These are phyloP conservation scores for Spiromastix sp. DNA, from an alignment of 2,329 filamentous ascomycete species.

Conservation along the genomic window DNA sequence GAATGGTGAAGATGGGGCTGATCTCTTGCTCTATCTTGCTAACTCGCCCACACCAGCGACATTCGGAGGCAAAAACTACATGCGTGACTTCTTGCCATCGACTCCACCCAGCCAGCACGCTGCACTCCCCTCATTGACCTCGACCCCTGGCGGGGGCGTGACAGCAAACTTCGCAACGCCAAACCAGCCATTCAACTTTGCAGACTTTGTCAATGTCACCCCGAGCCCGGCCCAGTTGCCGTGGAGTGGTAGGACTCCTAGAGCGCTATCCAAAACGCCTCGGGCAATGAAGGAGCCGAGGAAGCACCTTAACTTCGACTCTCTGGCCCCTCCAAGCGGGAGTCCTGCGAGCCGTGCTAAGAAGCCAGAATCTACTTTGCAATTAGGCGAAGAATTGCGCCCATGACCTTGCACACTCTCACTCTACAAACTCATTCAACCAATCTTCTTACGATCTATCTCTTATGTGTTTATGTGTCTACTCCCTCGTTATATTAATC, in stretches of 20 bases:
- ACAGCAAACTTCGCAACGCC: conserved; percentile 67
- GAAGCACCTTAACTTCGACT: conserved; percentile 73
- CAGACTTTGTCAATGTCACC: conserved; percentile 95
- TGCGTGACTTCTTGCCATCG: conserved; percentile 51
- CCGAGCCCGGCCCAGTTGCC: conserved; percentile 85
- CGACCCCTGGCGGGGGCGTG: conserved; percentile 58
- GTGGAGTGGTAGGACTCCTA: conserved; percentile 55
- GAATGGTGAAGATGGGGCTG: conserved; percentile 65
- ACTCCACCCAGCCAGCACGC: conserved; percentile 62
- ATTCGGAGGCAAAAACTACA: conserved; percentile 35
- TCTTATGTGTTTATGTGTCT: background rate
- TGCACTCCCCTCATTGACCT: conserved; percentile 40
- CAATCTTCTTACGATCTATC: too few relatives aligned
- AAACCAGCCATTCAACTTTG: conserved; percentile 79
- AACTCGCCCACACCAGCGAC: conserved; percentile 82
- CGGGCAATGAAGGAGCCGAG: conserved; percentile 57
- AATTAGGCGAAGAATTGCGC: conserved; percentile 55
- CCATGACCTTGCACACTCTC: conserved; percentile 31
- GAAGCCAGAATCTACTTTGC: conserved; percentile 49
- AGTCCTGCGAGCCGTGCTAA: conserved; percentile 33
- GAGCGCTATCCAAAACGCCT: conserved; percentile 53
- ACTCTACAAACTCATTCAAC: too few relatives aligned
- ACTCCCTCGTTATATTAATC: background rate
- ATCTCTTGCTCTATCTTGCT: conserved; percentile 72
- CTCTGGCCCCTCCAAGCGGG: conserved; percentile 48